Conservation (phyloP, 1,139 yeast genomes). For the Spathaspora sp. region DNA sequence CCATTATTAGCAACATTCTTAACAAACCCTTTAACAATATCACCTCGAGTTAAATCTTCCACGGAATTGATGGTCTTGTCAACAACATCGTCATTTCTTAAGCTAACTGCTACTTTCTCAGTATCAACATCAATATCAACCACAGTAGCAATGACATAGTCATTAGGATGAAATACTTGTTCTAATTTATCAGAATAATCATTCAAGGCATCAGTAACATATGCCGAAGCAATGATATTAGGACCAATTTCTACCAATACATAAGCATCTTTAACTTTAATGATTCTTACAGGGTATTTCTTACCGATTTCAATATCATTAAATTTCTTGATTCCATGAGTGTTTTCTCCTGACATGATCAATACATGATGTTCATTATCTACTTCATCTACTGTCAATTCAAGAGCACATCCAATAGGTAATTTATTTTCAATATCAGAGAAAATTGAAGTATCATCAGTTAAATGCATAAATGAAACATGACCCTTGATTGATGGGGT, state of each 20-base stretch:
- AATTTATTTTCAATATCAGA: conserved; percentile 52
- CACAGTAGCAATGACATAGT: conserved; percentile 62
- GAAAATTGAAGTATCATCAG: conserved; percentile 53
- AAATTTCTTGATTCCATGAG: conserved; percentile 33
- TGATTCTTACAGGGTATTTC: conserved; percentile 62
- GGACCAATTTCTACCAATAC: conserved; percentile 69
- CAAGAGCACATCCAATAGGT: conserved; percentile 72
- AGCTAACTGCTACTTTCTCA: conserved; percentile 61
- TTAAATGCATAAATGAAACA: conserved; percentile 63
- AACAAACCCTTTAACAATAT: conserved; percentile 75
- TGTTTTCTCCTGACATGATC: conserved; percentile 50
- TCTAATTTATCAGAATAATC: conserved; percentile 60
- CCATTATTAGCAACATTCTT: conserved; percentile 77
- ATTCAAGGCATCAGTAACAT: conserved; percentile 75
- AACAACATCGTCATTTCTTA: conserved; percentile 53
- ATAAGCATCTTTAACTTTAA: conserved; percentile 60
- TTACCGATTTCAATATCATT: conserved; percentile 59
- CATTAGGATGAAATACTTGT: conserved; percentile 53
- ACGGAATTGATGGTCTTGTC: conserved; percentile 52
- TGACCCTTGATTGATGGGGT: conserved; percentile 71
- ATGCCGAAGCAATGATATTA: conserved; percentile 62
- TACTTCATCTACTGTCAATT: conserved; percentile 53
- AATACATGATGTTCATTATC: conserved; percentile 56
- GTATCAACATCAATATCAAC: conserved; percentile 54
- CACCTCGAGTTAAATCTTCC: conserved; percentile 66